Percentiles rank a stretch among this genome's conserved stretches.
Conservation (phyloP, 2,329 filamentous ascomycete genomes). For the Penicillium nordicum region DNA sequence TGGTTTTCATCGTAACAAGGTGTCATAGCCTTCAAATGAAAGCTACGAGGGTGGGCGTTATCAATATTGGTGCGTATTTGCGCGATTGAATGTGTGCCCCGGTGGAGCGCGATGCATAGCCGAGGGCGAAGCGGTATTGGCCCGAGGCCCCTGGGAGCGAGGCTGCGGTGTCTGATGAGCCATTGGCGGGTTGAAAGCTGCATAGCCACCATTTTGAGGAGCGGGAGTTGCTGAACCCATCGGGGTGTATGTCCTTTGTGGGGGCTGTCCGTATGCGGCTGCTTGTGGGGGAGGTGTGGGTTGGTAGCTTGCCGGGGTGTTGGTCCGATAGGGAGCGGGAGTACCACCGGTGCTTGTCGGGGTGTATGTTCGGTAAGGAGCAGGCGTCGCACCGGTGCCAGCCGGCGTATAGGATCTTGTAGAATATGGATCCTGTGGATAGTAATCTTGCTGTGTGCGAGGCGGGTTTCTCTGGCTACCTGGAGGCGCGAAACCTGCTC, state of each 20-base stretch:
- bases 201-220: slow-evolving; percentile 18
- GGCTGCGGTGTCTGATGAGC: slow-evolving; percentile 10
- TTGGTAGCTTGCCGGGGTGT: slow-evolving; percentile 17
- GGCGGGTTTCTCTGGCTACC: background rate
- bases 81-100: slow-evolving; percentile 23
- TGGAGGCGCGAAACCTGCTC: background rate
- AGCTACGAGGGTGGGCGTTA: background rate
- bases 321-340: slow-evolving; percentile 6
- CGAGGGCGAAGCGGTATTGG: slow-evolving; percentile 21
- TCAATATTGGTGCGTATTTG: slow-evolving; percentile 23
- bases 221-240: slow-evolving; percentile 7
- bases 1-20: slow-evolving; percentile 19
- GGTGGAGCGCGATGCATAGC: slow-evolving; percentile 22
- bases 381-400: slow-evolving; percentile 5
- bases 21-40: background rate
- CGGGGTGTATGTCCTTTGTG: slow-evolving; percentile 16
- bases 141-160: slow-evolving; percentile 7
- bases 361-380: slow-evolving; percentile 12
- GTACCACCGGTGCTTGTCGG: slow-evolving; percentile 13
- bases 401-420: slow-evolving; percentile 11
- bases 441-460: background rate
- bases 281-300: slow-evolving; percentile 11
- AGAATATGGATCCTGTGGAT: slow-evolving; percentile 2
- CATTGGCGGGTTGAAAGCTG: slow-evolving; percentile 22
- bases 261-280: background rate